Evolutionary conservation across 371 early-diverging fungal genomes (phyloP).

Genomic region (Mortierella sp.): DNA sequence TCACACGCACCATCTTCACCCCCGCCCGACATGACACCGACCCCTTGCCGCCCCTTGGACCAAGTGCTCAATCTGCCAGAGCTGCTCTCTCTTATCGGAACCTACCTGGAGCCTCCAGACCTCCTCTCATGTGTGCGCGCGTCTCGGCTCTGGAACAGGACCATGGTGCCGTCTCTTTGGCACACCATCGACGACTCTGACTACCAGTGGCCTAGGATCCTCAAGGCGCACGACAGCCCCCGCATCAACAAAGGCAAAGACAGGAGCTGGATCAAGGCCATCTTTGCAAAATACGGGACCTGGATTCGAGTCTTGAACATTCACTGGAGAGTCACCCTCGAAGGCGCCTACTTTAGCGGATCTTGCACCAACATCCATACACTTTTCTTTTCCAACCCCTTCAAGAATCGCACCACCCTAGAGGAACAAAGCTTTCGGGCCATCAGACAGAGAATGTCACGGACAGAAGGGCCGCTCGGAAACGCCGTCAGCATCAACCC

Average conservation of each 20-base stretch:
- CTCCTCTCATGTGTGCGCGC: background rate
- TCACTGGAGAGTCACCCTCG: background rate
- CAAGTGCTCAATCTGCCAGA: background rate
- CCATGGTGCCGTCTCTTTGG: background rate
- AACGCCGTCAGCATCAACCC: background rate
- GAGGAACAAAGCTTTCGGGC: background rate
- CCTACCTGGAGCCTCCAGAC: background rate
- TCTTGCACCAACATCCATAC: background rate
- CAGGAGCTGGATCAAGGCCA: slow-evolving; percentile 4
- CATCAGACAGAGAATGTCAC: background rate
- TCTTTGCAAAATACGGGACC: background rate
- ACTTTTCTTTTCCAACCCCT: background rate
- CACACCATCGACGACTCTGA: background rate
- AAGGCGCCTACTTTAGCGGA: background rate
- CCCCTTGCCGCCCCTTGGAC: background rate
- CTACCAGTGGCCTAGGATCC: slow-evolving; percentile 1
- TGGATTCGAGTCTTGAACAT: background rate
- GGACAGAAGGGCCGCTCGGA: background rate
- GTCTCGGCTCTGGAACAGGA: background rate
- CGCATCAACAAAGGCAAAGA: background rate
- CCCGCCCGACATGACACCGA: background rate
- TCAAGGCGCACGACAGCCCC: background rate
- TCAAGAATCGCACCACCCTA: background rate
- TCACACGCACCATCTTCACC: background rate
- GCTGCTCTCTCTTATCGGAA: background rate